These are phyloP conservation scores for Dillenia turbinata DNA, from an alignment of 164 flowering plant genomes.

Conservation along the genomic window DNA sequence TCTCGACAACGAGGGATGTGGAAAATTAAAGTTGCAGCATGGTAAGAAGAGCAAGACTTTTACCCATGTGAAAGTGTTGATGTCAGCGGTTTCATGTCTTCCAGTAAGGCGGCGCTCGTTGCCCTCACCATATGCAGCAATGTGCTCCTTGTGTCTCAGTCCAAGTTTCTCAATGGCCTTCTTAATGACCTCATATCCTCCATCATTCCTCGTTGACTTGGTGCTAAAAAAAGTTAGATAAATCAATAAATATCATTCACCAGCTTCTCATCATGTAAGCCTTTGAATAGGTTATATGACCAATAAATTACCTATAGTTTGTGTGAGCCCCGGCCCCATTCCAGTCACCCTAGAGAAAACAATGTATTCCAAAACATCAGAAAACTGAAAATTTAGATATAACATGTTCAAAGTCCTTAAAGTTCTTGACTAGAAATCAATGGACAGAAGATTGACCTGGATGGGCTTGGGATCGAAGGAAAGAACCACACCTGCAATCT, in stretches of 20 bases:
- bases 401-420: too few species aligned
- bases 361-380: background rate
- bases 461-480: conserved; percentile 29
- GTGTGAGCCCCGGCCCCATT: conserved; percentile 28
- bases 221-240: conserved; percentile 14
- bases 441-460: background rate
- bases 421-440: too few species aligned
- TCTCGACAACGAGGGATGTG: too few species aligned
- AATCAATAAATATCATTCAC: background rate
- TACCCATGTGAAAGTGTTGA: conserved; percentile 29
- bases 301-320: conserved; percentile 14
- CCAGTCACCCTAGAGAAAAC: conserved; percentile 21
- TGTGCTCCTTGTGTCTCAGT: conserved; percentile 27
- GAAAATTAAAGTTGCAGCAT: too few species aligned
- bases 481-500: conserved; percentile 24
- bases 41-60: background rate
- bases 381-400: background rate
- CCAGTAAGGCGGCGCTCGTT: conserved; percentile 29
- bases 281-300: too few species aligned
- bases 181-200: conserved; percentile 27
- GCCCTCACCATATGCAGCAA: conserved; percentile 28
- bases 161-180: conserved; percentile 25
- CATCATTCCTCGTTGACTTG: conserved; percentile 24
- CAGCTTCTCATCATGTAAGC: background rate
- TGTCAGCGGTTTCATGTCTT: conserved; percentile 26